phyloP scores from a whole-genome alignment of 768 basidiomycete genomes.

The Tylopilus plumbeoviolaceoides region DNA sequence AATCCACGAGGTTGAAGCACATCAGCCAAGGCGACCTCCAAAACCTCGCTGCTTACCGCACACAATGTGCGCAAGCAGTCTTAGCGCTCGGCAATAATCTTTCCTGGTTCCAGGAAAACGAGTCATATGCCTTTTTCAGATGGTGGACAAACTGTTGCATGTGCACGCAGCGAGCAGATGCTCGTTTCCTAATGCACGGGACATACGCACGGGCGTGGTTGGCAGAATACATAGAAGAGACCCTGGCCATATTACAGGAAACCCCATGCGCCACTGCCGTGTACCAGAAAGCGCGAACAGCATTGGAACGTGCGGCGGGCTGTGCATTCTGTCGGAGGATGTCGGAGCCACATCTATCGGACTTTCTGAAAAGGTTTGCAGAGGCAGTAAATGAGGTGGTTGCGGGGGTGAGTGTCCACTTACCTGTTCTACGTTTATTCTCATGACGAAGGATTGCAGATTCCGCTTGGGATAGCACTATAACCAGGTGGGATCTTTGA shows the following conservation, averaged over 20 bases:
- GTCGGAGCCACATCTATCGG: constrained; percentile 16
- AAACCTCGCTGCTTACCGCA: constrained; percentile 19
- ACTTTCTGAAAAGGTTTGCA: constrained; percentile 17
- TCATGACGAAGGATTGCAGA: constrained; percentile 6
- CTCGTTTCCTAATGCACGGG: constrained; percentile 24
- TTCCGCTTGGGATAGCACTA: constrained; percentile 20
- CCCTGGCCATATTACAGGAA: constrained; percentile 17
- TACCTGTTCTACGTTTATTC: neutral
- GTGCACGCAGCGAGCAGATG: constrained; percentile 19
- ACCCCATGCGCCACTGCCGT: constrained; percentile 23
- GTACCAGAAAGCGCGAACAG: constrained; percentile 12
- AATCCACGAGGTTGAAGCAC: neutral
- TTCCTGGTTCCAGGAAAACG: constrained; percentile 21
- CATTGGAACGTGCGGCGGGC: constrained; percentile 12
- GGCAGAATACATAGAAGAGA: constrained; percentile 23
- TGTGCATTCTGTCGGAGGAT: constrained; percentile 21
- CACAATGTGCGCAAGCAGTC: constrained; percentile 17
- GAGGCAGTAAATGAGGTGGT: constrained; percentile 12
- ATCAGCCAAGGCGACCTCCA: constrained; percentile 11
- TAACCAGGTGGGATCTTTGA: neutral
- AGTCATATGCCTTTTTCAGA: constrained; percentile 22
- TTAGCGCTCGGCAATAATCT: constrained; percentile 18
- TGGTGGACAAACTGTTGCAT: constrained; percentile 30
- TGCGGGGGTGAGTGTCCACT: constrained; percentile 12
- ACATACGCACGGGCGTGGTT: constrained; percentile 28